Evolutionary conservation across 352 stramenopile species (phyloP).

Genomic region (Phytophthora kernoviae): DNA sequence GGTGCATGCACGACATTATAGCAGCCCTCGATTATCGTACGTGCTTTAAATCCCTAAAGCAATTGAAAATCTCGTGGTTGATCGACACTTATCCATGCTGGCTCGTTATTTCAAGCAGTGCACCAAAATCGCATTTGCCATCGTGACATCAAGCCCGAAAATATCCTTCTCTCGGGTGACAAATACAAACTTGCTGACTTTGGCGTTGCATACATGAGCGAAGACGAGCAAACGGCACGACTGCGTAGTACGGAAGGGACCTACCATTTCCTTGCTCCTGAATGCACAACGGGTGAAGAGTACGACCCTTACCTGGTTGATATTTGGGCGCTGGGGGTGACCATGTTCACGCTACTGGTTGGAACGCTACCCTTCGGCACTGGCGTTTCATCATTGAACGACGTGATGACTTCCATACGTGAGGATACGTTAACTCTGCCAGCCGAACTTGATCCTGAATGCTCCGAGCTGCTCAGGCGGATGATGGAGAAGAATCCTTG

Average conservation of each 20-base stretch:
- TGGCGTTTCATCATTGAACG: constrained; percentile 49
- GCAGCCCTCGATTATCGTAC: constrained; percentile 75
- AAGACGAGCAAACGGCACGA: constrained; percentile 35
- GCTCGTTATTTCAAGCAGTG: constrained; percentile 36
- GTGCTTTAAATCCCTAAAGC: constrained; percentile 5
- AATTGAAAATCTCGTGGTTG: neutral
- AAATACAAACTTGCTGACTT: constrained; percentile 85
- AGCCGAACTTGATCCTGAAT: constrained; percentile 42
- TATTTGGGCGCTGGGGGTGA: constrained; percentile 85
- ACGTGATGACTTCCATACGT: constrained; percentile 79
- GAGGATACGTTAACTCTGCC: constrained; percentile 56
- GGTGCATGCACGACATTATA: constrained; percentile 80
- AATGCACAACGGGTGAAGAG: constrained; percentile 77
- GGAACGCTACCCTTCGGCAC: constrained; percentile 76
- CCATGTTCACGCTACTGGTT: constrained; percentile 72
- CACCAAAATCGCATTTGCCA: constrained; percentile 85
- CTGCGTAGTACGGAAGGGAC: constrained; percentile 85
- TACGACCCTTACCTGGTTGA: constrained; percentile 84
- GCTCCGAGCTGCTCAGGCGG: constrained; percentile 41
- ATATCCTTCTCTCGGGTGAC: constrained; percentile 66
- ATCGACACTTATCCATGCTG: neutral
- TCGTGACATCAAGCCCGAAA: constrained; percentile 85
- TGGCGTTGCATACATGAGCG: constrained; percentile 72
- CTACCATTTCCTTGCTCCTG: constrained; percentile 87
- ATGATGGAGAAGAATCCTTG: constrained; percentile 69